Evolutionary conservation across 2,329 filamentous ascomycete species (phyloP), one percentile per base, ranked within the genome.

Genomic region (Pseudogymnoascus sp.): DNA sequence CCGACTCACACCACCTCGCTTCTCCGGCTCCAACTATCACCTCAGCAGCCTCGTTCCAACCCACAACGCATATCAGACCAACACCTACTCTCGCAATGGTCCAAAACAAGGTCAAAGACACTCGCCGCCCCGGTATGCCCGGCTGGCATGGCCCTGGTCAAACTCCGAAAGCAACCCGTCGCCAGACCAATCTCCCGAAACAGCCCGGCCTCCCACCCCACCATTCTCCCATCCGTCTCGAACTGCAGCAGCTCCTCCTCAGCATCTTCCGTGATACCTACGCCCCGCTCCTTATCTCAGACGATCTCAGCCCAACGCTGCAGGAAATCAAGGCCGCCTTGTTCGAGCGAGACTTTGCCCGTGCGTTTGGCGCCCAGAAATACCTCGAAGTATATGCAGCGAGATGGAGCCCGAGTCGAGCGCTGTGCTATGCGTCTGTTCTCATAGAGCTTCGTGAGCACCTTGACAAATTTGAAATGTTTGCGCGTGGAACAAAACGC

Each of bases 401-500:
- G 61, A 80, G 94, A 69, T 99, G 93, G 92, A 96, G 92, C 74
- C 90, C 93, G 1, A 89, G 89, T 60, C 82, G 94, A 61, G 89
- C 92, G 0, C 77, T 97, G 60, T 91, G 88, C 66, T 97, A 97
- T 75, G 79, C 85, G n/a, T 71, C 76, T 2, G 75, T 86, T n/a
- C 73, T 88, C 38, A 64, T 74, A 28, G 68, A 77, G 58, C 28
- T 72, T 4, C 52, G 62, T 35, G 45, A 67, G 39, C 63, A 70
- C 52, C 58, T 72, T n/a, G 28, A 60, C 22, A 23, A 25, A 16
- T 33, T 55, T n/a, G 19, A 23, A n/a, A 23, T 62, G 23, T 62
- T 55, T 58, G 60, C 1, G 55, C 30, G 58, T 39, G 8, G 38
- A 58, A 61, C 61, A 16, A n/a, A 36, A 22, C 39, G 62, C 52